Evolutionary conservation across 192 early-diverging fungal species (phyloP).

Genomic region (Mortierella hygrophila): DNA sequence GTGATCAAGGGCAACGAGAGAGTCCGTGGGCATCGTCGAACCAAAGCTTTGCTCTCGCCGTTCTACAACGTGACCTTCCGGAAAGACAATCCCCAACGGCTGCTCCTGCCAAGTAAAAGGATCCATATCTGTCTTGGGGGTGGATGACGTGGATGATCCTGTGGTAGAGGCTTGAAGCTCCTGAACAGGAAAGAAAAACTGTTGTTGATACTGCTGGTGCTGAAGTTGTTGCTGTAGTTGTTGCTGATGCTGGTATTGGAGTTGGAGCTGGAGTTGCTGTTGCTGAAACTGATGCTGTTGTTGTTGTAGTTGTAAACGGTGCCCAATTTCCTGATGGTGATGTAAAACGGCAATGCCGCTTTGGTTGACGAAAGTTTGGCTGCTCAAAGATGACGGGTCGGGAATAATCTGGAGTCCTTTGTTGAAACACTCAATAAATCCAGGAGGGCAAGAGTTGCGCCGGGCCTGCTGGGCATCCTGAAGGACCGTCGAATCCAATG

Average conservation of each 20-base stretch:
- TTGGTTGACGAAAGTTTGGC: not conserved
- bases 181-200: not conserved
- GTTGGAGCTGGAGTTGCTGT: not conserved
- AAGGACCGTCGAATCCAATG: not conserved
- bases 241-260: not conserved
- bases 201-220: not conserved
- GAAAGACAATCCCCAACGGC: not conserved
- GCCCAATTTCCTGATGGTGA: constrained; percentile 17
- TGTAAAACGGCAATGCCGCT: constrained; percentile 5
- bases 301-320: not conserved
- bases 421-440: constrained; percentile 18
- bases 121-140: not conserved
- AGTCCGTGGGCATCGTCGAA: not conserved
- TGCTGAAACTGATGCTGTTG: not conserved
- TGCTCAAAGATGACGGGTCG: not conserved
- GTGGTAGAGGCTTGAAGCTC: not conserved
- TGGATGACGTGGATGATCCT: not conserved
- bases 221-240: constrained; percentile 11
- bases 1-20: not conserved
- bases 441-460: constrained; percentile 40
- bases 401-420: constrained; percentile 5
- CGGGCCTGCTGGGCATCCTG: not conserved
- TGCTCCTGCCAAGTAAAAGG: not conserved
- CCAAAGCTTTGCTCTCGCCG: not conserved
- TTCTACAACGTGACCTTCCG: not conserved